Conservation (phyloP, 2,329 filamentous ascomycete species). For the Arthrobotrys sphaeroides region DNA sequence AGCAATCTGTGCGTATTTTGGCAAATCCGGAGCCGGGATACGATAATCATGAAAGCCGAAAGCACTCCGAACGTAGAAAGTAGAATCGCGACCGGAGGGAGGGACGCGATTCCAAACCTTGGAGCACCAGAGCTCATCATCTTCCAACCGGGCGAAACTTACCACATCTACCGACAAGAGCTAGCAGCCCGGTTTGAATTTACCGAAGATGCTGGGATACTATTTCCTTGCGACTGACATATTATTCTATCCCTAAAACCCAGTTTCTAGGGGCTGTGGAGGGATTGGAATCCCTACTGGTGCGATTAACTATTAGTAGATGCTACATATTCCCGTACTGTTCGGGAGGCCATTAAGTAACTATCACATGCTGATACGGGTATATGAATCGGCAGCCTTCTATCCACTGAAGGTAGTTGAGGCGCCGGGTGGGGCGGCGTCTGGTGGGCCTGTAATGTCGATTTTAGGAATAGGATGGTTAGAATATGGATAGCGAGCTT, state of each 20-base stretch:
- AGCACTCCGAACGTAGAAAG: too few relatives aligned
- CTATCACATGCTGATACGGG: too few relatives aligned
- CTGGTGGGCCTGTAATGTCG: constrained; percentile 59
- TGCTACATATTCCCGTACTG: constrained; percentile 39
- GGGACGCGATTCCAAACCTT: too few relatives aligned
- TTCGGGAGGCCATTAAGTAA: too few relatives aligned
- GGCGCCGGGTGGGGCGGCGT: constrained; percentile 60
- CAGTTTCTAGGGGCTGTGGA: constrained; percentile 59
- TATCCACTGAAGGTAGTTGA: constrained; percentile 64
- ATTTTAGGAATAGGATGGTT: constrained; percentile 64
- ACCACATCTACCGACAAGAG: too few relatives aligned
- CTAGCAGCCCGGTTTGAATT: too few relatives aligned
- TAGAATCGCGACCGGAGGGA: too few relatives aligned
- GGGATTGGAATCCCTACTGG: background rate
- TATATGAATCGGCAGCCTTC: constrained; percentile 61
- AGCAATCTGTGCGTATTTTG: constrained; percentile 50
- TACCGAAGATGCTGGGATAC: too few relatives aligned
- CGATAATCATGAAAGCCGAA: background rate
- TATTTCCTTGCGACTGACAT: too few relatives aligned
- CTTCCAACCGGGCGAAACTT: too few relatives aligned
- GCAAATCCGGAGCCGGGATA: constrained; percentile 28
- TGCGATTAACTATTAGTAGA: background rate
- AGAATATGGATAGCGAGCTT: constrained; percentile 56
- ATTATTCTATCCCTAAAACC: too few relatives aligned
- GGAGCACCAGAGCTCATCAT: too few relatives aligned